Evolutionary conservation across 805 yeast genomes (phyloP).

Genomic region (Schwanniomyces polymorphus): DNA sequence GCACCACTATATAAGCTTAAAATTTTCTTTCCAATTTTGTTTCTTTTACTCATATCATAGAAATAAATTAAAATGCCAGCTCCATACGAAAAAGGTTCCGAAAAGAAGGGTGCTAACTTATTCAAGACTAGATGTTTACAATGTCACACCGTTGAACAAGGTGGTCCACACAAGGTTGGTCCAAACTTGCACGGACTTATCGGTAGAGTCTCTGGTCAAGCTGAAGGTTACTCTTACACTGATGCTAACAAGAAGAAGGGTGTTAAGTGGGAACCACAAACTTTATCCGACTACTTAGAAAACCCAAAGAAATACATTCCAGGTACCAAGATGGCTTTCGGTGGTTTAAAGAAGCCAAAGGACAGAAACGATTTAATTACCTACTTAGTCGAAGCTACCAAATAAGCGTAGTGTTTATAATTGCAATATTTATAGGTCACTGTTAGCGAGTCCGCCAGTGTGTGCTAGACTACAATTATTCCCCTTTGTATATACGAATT

Average conservation of each 20-base stretch:
- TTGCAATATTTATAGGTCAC: background rate
- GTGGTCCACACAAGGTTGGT: constrained; percentile 98
- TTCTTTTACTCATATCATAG: constrained; percentile 2
- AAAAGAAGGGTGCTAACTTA: constrained; percentile 90
- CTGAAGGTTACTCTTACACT: constrained; percentile 92
- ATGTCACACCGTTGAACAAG: constrained; percentile 95
- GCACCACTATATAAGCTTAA: background rate
- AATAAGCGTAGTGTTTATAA: constrained; percentile 19
- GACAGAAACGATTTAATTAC: constrained; percentile 97
- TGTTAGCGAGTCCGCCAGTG: background rate
- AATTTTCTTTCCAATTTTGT: background rate
- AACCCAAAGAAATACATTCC: constrained; percentile 99
- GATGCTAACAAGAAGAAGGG: constrained; percentile 98
- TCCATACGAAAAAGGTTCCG: constrained; percentile 43
- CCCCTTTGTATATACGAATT: constrained; percentile 1
- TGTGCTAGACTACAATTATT: constrained; percentile 1
- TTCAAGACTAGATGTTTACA: constrained; percentile 99
- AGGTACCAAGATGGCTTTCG: constrained; percentile 99
- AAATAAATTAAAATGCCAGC: constrained; percentile 39
- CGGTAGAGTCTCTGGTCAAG: constrained; percentile 90
- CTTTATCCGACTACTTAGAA: constrained; percentile 92
- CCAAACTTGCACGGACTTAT: constrained; percentile 96
- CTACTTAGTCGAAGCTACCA: constrained; percentile 60
- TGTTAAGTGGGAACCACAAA: constrained; percentile 82
- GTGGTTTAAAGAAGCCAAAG: constrained; percentile 98